Evolutionary conservation across 805 yeast genomes (phyloP).

Genomic region (Wickerhamiella musiphila): DNA sequence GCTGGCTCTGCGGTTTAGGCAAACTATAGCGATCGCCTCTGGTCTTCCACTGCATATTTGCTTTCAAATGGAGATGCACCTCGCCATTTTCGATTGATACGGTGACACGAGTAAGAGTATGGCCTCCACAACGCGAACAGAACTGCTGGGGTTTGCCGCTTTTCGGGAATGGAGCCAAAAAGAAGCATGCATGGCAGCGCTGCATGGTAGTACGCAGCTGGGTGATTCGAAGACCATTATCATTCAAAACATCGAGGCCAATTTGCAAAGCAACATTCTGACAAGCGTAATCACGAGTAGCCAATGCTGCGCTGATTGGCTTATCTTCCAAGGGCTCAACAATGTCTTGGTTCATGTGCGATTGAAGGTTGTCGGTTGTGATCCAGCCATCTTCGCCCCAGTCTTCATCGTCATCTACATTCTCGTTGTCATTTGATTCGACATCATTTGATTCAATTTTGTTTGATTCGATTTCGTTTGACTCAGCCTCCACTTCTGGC

Average conservation of each 20-base stretch:
- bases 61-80: slow-evolving; percentile 72
- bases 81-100: slow-evolving; percentile 73
- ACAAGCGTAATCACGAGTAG: slow-evolving; percentile 94
- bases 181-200: slow-evolving; percentile 95
- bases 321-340: slow-evolving; percentile 36
- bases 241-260: slow-evolving; percentile 73
- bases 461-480: neutral
- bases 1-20: slow-evolving; percentile 76
- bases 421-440: slow-evolving; percentile 7
- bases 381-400: slow-evolving; percentile 90
- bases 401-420: slow-evolving; percentile 21
- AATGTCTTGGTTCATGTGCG: slow-evolving; percentile 49
- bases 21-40: slow-evolving; percentile 71
- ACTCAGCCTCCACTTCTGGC: slow-evolving; percentile 4
- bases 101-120: slow-evolving; percentile 75
- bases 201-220: slow-evolving; percentile 83
- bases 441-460: neutral
- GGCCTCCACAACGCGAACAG: slow-evolving; percentile 92
- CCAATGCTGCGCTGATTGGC: slow-evolving; percentile 55
- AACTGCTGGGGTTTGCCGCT: slow-evolving; percentile 47
- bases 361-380: slow-evolving; percentile 66
- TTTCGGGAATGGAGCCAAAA: slow-evolving; percentile 59
- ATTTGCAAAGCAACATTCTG: slow-evolving; percentile 89
- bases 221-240: slow-evolving; percentile 70
- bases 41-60: slow-evolving; percentile 84